Base-by-base conservation (phyloP, 1,139 yeast species). In the Lodderomyces beijingensis region DNA sequence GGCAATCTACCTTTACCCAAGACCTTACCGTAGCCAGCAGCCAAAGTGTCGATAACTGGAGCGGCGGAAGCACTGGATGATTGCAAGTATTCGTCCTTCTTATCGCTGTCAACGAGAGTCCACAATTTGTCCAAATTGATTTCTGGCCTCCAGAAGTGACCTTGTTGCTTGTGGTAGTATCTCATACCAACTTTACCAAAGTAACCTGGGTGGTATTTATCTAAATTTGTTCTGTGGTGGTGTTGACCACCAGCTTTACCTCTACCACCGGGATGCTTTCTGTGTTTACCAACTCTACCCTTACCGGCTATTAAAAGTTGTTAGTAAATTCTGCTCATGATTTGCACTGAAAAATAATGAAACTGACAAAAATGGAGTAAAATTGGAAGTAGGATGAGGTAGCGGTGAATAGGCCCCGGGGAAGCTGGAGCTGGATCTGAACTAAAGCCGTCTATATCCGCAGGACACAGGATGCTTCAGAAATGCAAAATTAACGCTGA, bases 221-320 rank as follows among this genome's bases (percentile, higher is more conserved):
- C 98, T 79, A 91, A 76, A 81, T 88, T 88, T 71, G 91, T 88
- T 86, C 97, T 88, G 96, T 93, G 98, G 77, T 91, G 99, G 74
- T 87, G 96, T 77, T 80, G 94, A 86, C 99, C 99, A 89, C 99
- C 99, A 71, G 99, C 99, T 93, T 78, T 91, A 91, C 99, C 99
- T 79, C 98, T 91, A 79, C 99, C 99, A 91, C 98, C 98, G 59
- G 98, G 97, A 65, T 84, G 91, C 95, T 93, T 93, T 88, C 98
- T 88, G 95, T 93, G 98, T 85, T 93, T 91, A 76, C 99, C 99
- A 75, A 93, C 75, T 81, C 99, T 93, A 85, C 99, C 99, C 76
- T 89, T 84, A 86, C 99, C 99, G 94, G 97, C 97, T 82, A 59
- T 50, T 52, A 37, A 36, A 38, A 22, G 27, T 31, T 45, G 70